Conservation (phyloP, 2,329 filamentous ascomycete genomes). For the Leptographium radiaticola region DNA sequence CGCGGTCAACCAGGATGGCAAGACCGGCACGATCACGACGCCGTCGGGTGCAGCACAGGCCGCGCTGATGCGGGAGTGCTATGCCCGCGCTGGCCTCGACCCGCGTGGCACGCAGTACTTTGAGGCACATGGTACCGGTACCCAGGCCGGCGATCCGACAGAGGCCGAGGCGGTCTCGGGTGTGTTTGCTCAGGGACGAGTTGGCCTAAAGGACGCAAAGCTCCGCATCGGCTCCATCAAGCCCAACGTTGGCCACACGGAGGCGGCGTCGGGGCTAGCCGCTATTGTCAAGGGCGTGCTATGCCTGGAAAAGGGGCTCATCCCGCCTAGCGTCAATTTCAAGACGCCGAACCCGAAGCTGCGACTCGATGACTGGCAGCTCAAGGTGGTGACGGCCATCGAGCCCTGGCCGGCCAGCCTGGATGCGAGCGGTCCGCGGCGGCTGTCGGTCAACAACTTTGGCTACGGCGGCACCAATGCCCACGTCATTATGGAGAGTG, state of each 20-base stretch:
- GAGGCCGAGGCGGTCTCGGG: conserved; percentile 21
- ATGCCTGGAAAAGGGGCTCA: conserved; percentile 13
- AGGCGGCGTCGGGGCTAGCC: conserved; percentile 15
- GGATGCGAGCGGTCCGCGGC: background rate
- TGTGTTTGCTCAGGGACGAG: conserved; percentile 12
- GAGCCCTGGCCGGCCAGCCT: conserved; percentile 14
- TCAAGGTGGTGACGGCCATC: conserved; percentile 12
- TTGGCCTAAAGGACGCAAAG: background rate
- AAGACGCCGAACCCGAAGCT: conserved; percentile 16
- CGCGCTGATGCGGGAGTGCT: conserved; percentile 19
- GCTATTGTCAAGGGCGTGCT: conserved; percentile 17
- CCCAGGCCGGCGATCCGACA: conserved; percentile 24
- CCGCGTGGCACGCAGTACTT: conserved; percentile 14
- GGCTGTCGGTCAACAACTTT: conserved; percentile 17
- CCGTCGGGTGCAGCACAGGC: conserved; percentile 23
- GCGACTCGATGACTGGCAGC: conserved; percentile 15
- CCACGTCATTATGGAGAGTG: conserved; percentile 16
- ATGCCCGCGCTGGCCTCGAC: conserved; percentile 16
- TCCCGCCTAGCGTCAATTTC: conserved; percentile 15
- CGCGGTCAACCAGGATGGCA: conserved; percentile 25
- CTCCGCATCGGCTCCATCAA: conserved; percentile 15
- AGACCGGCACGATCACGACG: conserved; percentile 24
- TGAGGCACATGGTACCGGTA: conserved; percentile 29
- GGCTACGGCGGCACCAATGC: conserved; percentile 19
- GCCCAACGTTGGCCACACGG: conserved; percentile 19